Conservation (phyloP, 2,329 filamentous ascomycete species). For the Fusarium sp. region DNA sequence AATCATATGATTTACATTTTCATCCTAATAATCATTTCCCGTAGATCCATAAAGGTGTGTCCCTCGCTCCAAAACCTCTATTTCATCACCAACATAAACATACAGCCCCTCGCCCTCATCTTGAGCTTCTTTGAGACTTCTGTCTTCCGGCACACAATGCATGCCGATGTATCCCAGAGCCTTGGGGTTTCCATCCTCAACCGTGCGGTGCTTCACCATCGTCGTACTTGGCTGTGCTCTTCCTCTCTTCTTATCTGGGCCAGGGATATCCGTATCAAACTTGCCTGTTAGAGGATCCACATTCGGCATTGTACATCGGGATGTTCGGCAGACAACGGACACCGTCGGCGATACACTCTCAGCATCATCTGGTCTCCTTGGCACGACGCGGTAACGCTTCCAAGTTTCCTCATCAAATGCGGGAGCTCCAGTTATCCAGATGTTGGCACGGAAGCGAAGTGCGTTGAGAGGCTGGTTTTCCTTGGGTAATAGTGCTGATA, state of each 20-base stretch:
- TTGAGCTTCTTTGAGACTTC: conserved; percentile 23
- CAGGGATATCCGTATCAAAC: conserved; percentile 20
- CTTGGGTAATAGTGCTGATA: conserved; percentile 20
- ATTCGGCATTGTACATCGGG: conserved; percentile 40
- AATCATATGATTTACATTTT: too few relatives aligned
- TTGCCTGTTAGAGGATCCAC: conserved; percentile 32
- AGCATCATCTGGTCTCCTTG: neutral
- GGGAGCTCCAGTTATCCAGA: conserved; percentile 36
- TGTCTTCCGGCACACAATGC: conserved; percentile 51
- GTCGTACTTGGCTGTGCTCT: conserved; percentile 50
- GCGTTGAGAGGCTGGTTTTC: conserved; percentile 42
- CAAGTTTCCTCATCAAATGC: conserved; percentile 38
- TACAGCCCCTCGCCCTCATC: conserved; percentile 15
- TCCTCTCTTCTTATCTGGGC: conserved; percentile 30
- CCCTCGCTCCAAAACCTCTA: conserved; percentile 51
- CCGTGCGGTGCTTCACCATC: conserved; percentile 41
- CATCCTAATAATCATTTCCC: conserved; percentile 45
- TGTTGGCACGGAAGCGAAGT: conserved; percentile 39
- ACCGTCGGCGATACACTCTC: neutral
- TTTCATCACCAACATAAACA: conserved; percentile 49
- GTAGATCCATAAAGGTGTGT: conserved; percentile 49
- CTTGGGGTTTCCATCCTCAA: conserved; percentile 47
- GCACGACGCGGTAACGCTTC: conserved; percentile 30
- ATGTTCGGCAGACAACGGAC: conserved; percentile 41
- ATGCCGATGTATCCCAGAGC: conserved; percentile 52